phyloP scores from a whole-genome alignment of 371 early-diverging fungal genomes.

The Syncephalis plumigaleata region DNA sequence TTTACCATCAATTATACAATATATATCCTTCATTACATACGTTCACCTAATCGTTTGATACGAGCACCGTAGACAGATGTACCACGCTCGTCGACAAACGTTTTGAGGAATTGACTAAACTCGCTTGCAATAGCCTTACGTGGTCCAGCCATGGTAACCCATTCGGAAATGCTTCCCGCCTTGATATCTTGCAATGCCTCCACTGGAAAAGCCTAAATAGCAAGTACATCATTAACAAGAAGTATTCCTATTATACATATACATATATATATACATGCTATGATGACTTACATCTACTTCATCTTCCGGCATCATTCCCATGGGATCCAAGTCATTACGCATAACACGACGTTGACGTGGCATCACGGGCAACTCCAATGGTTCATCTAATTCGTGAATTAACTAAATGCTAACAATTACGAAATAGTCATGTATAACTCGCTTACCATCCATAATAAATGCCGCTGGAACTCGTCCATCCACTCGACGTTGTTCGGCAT shows the following conservation, averaged over 20 bases:
- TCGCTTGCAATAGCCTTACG: slow-evolving; percentile 67
- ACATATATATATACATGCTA: not conserved
- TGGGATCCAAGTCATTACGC: not conserved
- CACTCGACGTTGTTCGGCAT: slow-evolving; percentile 24
- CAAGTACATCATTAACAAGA: no score
- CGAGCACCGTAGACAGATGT: slow-evolving; percentile 84
- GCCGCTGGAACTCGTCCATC: slow-evolving; percentile 1
- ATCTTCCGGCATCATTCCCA: not conserved
- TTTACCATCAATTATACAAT: slow-evolving; percentile 1
- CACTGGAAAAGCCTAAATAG: not conserved
- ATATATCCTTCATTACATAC: slow-evolving; percentile 10
- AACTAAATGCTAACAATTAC: no score
- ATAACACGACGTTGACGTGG: not conserved
- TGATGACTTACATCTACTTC: slow-evolving; percentile 1
- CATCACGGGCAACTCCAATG: not conserved
- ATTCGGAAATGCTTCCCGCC: slow-evolving; percentile 35
- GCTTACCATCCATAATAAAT: slow-evolving; percentile 1
- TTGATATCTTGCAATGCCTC: slow-evolving; percentile 4
- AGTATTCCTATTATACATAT: no score
- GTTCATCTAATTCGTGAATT: not conserved
- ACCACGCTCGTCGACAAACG: slow-evolving; percentile 67
- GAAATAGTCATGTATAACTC: not conserved
- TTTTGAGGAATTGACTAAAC: slow-evolving; percentile 75
- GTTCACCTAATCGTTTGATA: slow-evolving; percentile 79
- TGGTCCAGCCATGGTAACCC: slow-evolving; percentile 56